These are phyloP conservation scores for Sarocladiaceae sp. DNA, from an alignment of 2,329 filamentous ascomycete genomes.

Conservation along the genomic window DNA sequence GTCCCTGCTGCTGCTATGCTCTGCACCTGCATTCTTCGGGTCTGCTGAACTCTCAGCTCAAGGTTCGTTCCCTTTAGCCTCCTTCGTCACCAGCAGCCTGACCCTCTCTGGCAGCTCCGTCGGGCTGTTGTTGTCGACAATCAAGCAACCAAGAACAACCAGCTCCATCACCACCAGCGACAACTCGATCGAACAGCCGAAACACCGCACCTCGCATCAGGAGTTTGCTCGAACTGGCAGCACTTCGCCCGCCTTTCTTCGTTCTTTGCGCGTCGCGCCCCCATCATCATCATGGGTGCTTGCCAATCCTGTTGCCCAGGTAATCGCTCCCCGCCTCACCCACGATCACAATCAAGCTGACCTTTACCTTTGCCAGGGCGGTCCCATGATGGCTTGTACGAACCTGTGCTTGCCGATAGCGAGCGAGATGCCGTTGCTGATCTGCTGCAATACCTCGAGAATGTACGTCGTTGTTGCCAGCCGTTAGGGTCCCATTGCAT, in stretches of 20 bases:
- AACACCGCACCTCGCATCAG: background rate
- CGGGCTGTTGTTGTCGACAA: constrained; percentile 9
- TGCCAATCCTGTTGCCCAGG: constrained; percentile 9
- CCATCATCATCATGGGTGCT: constrained; percentile 8
- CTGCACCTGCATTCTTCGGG: background rate
- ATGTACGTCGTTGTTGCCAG: constrained; percentile 65
- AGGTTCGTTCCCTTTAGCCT: background rate
- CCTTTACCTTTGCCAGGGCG: constrained; percentile 50
- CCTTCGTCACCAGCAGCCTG: constrained; percentile 8
- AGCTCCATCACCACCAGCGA: constrained; percentile 3
- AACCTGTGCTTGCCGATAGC: constrained; percentile 87
- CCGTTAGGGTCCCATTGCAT: no score
- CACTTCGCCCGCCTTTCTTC: background rate
- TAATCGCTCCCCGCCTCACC: constrained; percentile 11
- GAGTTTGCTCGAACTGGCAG: background rate
- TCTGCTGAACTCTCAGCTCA: constrained; percentile 5
- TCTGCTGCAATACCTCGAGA: constrained; percentile 91
- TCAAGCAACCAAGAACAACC: background rate
- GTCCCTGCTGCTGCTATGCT: background rate
- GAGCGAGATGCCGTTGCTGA: constrained; percentile 97
- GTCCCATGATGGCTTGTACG: constrained; percentile 76
- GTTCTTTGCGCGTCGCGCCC: constrained; percentile 3
- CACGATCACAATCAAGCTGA: constrained; percentile 21
- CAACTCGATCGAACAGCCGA: background rate
- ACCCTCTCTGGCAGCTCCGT: constrained; percentile 6